A percentile compares a stretch with the other conserved stretches of the same genome.
Evolutionary conservation across 495 filamentous ascomycete species (phyloP).

Genomic region (Xylaria venustula): DNA sequence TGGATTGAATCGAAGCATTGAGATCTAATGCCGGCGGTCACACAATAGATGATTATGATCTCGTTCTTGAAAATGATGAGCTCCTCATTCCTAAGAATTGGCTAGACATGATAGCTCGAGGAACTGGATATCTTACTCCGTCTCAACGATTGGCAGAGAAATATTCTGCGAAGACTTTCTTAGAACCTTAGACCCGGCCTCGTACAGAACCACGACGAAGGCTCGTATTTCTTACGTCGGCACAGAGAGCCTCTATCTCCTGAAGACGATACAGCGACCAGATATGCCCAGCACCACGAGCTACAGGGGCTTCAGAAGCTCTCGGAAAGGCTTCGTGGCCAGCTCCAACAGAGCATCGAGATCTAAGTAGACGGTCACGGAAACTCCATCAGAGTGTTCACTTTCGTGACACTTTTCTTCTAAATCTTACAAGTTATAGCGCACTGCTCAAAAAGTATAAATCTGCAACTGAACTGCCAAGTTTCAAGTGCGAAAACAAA

Average conservation of each 20-base stretch:
- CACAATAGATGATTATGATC: background rate
- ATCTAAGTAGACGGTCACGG: conserved; percentile 6
- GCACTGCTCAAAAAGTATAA: too few relatives aligned
- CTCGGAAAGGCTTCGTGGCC: conserved; percentile 2
- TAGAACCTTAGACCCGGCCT: background rate
- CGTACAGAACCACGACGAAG: background rate
- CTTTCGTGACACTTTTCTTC: conserved; percentile 22
- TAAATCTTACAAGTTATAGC: too few relatives aligned
- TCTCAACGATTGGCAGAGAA: conserved; percentile 1
- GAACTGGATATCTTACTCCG: conserved; percentile 14
- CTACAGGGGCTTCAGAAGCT: conserved; percentile 1
- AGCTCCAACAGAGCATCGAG: conserved; percentile 6
- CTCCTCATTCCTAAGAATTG: background rate
- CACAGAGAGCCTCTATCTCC: background rate
- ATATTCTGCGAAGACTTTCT: background rate
- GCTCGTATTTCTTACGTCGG: background rate
- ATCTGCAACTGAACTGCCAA: too few relatives aligned
- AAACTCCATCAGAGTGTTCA: conserved; percentile 36
- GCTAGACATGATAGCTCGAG: background rate
- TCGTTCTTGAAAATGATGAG: background rate
- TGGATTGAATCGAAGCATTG: background rate
- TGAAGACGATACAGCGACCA: background rate
- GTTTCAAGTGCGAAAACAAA: too few relatives aligned
- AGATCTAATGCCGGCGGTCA: background rate
- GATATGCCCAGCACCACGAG: background rate